Evolutionary conservation across 1,139 yeast species (phyloP).

Genomic region (Candida sojae): DNA sequence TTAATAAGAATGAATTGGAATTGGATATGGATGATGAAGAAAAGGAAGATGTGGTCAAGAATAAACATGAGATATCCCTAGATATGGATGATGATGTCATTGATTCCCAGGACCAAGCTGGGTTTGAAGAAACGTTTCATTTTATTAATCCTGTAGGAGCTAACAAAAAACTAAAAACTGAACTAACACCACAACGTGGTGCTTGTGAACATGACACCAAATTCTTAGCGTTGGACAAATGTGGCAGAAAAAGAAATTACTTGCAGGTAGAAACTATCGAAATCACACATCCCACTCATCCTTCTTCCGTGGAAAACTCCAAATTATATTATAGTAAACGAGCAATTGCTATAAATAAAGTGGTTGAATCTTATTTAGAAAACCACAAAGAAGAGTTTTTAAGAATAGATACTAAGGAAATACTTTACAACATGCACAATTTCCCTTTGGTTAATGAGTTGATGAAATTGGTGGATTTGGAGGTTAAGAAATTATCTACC

Average conservation of each 20-base stretch:
- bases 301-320: constrained; percentile 21
- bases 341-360: constrained; percentile 48
- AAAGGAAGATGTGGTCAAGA: constrained; percentile 7
- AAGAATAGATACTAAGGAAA: constrained; percentile 8
- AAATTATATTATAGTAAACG: constrained; percentile 45
- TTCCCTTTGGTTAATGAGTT: constrained; percentile 20
- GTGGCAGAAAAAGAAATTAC: constrained; percentile 61
- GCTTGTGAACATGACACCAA: constrained; percentile 33
- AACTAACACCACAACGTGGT: constrained; percentile 3
- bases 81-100: constrained; percentile 7
- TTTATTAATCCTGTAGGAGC: neutral
- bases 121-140: constrained; percentile 5
- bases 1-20: constrained; percentile 25
- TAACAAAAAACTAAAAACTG: constrained; percentile 2
- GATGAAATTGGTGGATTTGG: constrained; percentile 21
- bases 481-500: constrained; percentile 17
- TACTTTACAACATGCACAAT: constrained; percentile 10
- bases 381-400: constrained; percentile 15
- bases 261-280: constrained; percentile 44
- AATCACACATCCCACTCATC: constrained; percentile 19
- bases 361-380: constrained; percentile 32
- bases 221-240: constrained; percentile 85
- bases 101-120: neutral
- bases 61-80: constrained; percentile 5
- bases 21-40: constrained; percentile 23